These are phyloP conservation scores for Toxicodendron radicans DNA, from an alignment of 345 rosid species.

Conservation along the genomic window DNA sequence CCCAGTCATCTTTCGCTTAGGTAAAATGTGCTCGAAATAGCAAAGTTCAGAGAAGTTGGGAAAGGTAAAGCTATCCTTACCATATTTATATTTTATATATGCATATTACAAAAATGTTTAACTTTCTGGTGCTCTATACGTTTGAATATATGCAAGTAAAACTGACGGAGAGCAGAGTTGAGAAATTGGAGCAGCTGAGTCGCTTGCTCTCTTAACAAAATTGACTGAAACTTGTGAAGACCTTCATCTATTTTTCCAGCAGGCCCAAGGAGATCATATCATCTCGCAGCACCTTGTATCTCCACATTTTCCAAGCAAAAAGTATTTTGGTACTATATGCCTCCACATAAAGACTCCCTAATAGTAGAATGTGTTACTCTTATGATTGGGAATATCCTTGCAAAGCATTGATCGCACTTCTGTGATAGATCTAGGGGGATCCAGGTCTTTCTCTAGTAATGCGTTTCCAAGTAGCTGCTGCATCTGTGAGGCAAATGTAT, in stretches of 20 bases:
- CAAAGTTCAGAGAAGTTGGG: not conserved
- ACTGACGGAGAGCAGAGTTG: not conserved
- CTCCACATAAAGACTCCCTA: slow-evolving; percentile 15
- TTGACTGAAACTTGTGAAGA: not conserved
- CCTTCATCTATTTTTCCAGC: slow-evolving; percentile 10
- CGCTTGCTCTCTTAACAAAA: slow-evolving; percentile 24
- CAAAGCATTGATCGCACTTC: slow-evolving; percentile 94
- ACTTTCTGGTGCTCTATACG: not conserved
- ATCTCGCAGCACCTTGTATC: slow-evolving; percentile 8
- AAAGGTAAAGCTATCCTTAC: not conserved
- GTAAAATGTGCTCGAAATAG: not conserved
- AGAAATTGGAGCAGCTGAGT: slow-evolving; percentile 29
- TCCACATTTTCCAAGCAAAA: not conserved
- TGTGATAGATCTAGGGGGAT: slow-evolving; percentile 86
- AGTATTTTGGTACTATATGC: not conserved
- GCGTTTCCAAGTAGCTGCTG: slow-evolving; percentile 91
- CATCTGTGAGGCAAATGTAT: slow-evolving; percentile 91
- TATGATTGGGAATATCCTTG: slow-evolving; percentile 74
- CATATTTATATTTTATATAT: not conserved
- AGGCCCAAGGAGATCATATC: slow-evolving; percentile 24
- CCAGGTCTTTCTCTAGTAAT: slow-evolving; percentile 80
- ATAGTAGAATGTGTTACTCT: slow-evolving; percentile 66
- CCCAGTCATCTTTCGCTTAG: no score
- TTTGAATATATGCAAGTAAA: not conserved
- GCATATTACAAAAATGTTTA: slow-evolving; percentile 1